Conservation (phyloP, 164 flowering plant species). For the Pachysandra terminalis region DNA sequence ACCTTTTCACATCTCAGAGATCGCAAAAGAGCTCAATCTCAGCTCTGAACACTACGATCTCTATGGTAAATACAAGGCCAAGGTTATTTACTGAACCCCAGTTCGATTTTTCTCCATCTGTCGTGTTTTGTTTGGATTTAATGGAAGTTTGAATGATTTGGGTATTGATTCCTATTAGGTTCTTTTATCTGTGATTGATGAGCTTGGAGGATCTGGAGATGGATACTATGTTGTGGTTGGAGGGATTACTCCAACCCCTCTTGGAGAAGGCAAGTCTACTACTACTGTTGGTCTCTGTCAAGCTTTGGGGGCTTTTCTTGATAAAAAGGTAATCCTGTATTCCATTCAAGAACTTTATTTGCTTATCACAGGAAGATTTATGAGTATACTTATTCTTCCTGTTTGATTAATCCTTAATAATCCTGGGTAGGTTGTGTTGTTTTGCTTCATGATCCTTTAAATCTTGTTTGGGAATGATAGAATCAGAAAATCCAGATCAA, state of each 20-base stretch:
- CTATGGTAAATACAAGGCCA: constrained; percentile 97
- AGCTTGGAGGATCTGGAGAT: constrained; percentile 40
- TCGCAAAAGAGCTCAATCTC: constrained; percentile 78
- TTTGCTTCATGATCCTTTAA: neutral
- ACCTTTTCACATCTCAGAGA: constrained; percentile 82
- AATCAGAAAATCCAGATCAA: neutral
- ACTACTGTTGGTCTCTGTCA: constrained; percentile 56
- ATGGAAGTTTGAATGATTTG: constrained; percentile 1
- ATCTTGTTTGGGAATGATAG: neutral
- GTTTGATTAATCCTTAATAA: neutral
- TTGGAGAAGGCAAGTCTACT: constrained; percentile 58
- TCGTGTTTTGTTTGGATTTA: neutral
- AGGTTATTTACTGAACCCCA: constrained; percentile 44
- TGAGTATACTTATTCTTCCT: no score
- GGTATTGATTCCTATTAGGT: neutral
- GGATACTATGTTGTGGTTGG: constrained; percentile 54
- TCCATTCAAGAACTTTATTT: neutral
- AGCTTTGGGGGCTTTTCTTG: constrained; percentile 49
- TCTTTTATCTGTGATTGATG: constrained; percentile 7
- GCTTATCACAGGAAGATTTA: no score
- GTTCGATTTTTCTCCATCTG: neutral
- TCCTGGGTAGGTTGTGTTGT: neutral
- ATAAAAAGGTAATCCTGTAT: constrained; percentile 35
- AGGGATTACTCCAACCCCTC: constrained; percentile 55
- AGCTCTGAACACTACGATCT: constrained; percentile 76